Evolutionary conservation across 2,329 filamentous ascomycete species (phyloP), one percentile per base, ranked within the genome.

Genomic region (Talaromyces sp.): DNA sequence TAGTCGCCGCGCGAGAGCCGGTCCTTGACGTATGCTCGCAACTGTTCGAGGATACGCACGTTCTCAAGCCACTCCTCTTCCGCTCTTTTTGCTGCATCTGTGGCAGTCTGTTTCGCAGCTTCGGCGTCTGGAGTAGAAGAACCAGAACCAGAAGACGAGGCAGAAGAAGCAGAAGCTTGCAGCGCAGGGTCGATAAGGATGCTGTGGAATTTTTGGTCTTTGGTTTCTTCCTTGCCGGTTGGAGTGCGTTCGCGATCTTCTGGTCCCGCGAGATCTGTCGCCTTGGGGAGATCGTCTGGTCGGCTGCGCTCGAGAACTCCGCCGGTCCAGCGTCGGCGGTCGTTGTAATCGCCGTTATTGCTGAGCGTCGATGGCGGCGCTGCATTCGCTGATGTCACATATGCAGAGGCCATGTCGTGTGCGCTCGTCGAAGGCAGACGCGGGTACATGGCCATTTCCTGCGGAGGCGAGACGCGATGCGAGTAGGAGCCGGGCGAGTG

Each of bases 21-120:
- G 54, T 82, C 79, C 59, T 81, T 80, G 65, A 87, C 79, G 70
- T 82, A 83, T 21, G 80, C 79, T 50, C 85, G 79, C 38, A 88
- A 77, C 56, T 80, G 78, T 72, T 87, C 85, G 31, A 88, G 83
- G 10, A 85, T 79, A n/a, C 85, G 82, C 58, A 86, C 83, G 72
- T 86, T 86, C 69, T 86, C 83, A 10, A 87, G 81, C 85, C 85
- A 88, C 64, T 83, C 79, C 63, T 84, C 81, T 43, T 81, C 79
- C 48, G 70, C 70, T 2, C 71, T 72, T 61, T 75, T 74, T 1
- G 73, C 72, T 46, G 75, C 73, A 54, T 77, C 75, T 1, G 74
- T 74, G 29, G 74, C 73, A 0, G 72, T 74, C 32, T 72, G 72
- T 58, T 72, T 65, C 6, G 70, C 70, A 32, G 67, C 69, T 58